Percentiles rank a stretch among this genome's conserved stretches.
These are phyloP conservation scores for Sphagnum contortum DNA, from an alignment of 225 moss, liverwort and hornwort genomes.

Conservation along the genomic window DNA sequence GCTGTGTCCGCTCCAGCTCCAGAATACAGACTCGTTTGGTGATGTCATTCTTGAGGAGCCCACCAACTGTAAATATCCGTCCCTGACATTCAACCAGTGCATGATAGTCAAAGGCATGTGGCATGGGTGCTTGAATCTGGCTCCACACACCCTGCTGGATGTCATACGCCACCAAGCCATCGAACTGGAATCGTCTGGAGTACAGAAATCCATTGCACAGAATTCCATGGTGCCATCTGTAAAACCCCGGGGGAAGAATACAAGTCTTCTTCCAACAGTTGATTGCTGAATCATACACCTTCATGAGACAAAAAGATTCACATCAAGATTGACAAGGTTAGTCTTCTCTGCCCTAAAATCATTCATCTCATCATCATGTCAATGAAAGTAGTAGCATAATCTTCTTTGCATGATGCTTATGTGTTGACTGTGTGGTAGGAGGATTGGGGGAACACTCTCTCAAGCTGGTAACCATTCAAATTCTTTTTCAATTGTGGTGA, in stretches of 20 bases:
- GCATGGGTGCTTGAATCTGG: conserved; percentile 50
- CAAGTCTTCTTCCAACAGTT: conserved; percentile 42
- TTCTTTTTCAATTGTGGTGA: too few species aligned
- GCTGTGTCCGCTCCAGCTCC: conserved; percentile 26
- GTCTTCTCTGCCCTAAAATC: too few species aligned
- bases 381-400: too few species aligned
- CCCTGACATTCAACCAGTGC: conserved; percentile 45
- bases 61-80: conserved; percentile 41
- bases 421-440: too few species aligned
- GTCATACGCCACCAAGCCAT: conserved; percentile 41
- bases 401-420: too few species aligned
- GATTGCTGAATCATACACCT: conserved; percentile 38
- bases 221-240: conserved; percentile 36
- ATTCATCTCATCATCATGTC: too few species aligned
- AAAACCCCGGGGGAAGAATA: conserved; percentile 40
- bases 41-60: conserved; percentile 31
- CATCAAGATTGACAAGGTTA: not conserved
- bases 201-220: conserved; percentile 47
- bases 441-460: too few species aligned
- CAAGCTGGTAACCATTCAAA: too few species aligned
- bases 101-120: conserved; percentile 50
- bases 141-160: conserved; percentile 41
- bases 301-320: not conserved
- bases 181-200: conserved; percentile 41
- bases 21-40: conserved; percentile 45